These are phyloP conservation scores for Schoenoplectus triqueter DNA, from an alignment of 202 grass and related monocot species.

Conservation along the genomic window DNA sequence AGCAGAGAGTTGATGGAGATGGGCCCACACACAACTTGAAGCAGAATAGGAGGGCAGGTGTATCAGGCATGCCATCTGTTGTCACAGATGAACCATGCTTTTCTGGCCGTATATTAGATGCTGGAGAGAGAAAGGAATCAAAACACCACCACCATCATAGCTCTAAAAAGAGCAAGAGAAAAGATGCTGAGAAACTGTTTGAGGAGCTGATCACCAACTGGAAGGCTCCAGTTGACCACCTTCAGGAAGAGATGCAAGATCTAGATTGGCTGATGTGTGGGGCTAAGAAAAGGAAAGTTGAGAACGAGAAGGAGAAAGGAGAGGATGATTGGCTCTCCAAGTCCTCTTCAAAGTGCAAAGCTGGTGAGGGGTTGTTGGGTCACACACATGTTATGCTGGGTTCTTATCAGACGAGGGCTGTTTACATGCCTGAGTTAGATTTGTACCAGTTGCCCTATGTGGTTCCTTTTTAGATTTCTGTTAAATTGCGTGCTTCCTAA, in stretches of 20 bases:
- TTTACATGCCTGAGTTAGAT: constrained; percentile 55
- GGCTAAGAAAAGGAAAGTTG: constrained; percentile 1
- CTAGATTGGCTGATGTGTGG: constrained; percentile 58
- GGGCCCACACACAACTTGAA: neutral
- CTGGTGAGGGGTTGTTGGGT: constrained; percentile 40
- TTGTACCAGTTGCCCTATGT: constrained; percentile 62
- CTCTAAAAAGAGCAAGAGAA: constrained; percentile 44
- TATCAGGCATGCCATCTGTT: neutral
- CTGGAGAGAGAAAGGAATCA: constrained; percentile 14
- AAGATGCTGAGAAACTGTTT: constrained; percentile 55
- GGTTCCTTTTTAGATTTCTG: constrained; percentile 58
- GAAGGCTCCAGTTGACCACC: constrained; percentile 44
- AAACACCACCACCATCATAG: constrained; percentile 35
- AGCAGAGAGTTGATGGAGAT: neutral
- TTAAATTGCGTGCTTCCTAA: constrained; percentile 20
- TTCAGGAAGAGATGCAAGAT: constrained; percentile 37
- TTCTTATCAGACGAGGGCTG: constrained; percentile 52
- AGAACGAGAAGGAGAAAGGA: constrained; percentile 3
- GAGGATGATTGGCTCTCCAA: constrained; percentile 17
- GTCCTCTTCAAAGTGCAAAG: constrained; percentile 29
- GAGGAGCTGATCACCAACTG: constrained; percentile 63
- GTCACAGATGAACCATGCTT: constrained; percentile 51
- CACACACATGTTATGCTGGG: constrained; percentile 36
- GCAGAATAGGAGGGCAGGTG: constrained; percentile 14
- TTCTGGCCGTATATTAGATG: constrained; percentile 51